Evolutionary conservation across 441 rosid species (phyloP), one percentile per base, ranked within the genome.

Genomic region (Geranium incanum): DNA sequence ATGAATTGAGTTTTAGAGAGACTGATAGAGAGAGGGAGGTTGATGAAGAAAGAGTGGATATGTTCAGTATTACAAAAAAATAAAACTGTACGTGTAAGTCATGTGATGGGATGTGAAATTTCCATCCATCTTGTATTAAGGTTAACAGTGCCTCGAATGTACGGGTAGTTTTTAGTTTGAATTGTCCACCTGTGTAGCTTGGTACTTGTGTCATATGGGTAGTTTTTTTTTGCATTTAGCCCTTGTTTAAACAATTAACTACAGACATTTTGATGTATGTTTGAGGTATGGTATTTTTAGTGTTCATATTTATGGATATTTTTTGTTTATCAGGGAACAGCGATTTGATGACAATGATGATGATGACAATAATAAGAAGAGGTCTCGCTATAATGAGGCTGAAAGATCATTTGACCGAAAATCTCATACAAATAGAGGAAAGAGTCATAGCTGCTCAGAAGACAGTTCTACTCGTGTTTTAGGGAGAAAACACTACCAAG

Each of bases 401-500:
- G 79, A 80, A 67, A 78, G 80, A 67, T 23, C 68, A 19, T 23
- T 36, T 65, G 69, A 67, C 6, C 13, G 5, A 57, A 76, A 66
- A 69, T 43, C 57, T 68, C 59, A 9, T 62, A 71, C 9, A 13
- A 66, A 67, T 11, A 68, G 65, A 81, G 82, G 68, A 69, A 75
- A 65, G 71, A 69, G 69, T 75, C 68, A 18, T 48, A 68, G 71
- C 77, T 68, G 41, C 70, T 79, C 78, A 39, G 75, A 69, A 43
- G 81, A 75, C 55, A 76, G 80, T 80, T 76, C 72, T 64, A 60
- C 65, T n/a, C 73, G 65, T 64, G 71, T 73, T 52, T 59, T 78
- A 3, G 68, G 63, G 21, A 3, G 38, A 72, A 74, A 76, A 70
- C 71, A 64, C 73, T 19, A 23, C 41, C 71, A 1, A 37, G 43